Percentiles rank a stretch among this genome's conserved stretches.
Conservation (phyloP, 108 stramenopile species). For the Nitzschia putrida region DNA sequence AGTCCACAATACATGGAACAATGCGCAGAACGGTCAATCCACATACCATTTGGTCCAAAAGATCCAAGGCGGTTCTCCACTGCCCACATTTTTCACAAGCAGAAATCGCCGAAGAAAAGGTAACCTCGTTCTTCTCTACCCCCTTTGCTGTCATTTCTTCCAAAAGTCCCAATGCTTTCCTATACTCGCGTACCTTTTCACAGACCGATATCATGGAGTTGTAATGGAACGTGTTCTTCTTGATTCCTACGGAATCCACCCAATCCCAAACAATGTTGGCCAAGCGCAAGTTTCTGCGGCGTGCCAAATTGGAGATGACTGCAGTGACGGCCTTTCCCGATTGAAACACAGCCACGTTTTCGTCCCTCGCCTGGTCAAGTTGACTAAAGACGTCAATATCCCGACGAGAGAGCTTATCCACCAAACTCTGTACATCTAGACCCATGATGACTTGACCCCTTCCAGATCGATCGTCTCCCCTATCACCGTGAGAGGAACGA, state of each 20-base stretch:
- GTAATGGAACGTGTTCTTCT: conserved; percentile 74
- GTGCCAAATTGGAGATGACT: conserved; percentile 69
- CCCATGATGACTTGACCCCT: conserved; percentile 44
- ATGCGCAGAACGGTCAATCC: neutral
- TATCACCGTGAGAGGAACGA: neutral
- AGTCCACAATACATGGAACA: neutral
- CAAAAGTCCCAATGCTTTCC: conserved; percentile 64
- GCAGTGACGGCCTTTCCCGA: conserved; percentile 76
- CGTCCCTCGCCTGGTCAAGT: conserved; percentile 53
- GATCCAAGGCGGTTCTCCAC: conserved; percentile 75
- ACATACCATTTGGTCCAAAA: conserved; percentile 74
- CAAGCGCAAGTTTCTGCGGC: conserved; percentile 63
- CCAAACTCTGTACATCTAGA: conserved; percentile 56
- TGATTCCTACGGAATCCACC: conserved; percentile 65
- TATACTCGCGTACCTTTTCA: conserved; percentile 75
- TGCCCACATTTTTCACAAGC: conserved; percentile 87
- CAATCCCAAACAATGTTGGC: conserved; percentile 75
- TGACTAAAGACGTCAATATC: conserved; percentile 53
- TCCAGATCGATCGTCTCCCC: conserved; percentile 20
- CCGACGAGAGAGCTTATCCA: conserved; percentile 60
- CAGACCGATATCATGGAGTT: conserved; percentile 82
- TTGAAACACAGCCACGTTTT: conserved; percentile 56
- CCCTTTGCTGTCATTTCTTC: conserved; percentile 75
- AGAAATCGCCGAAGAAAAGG: conserved; percentile 78
- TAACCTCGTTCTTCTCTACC: conserved; percentile 83